These are phyloP conservation scores for Rhizoclosmatium sp. DNA, from an alignment of 192 early-diverging fungal genomes.

Conservation along the genomic window DNA sequence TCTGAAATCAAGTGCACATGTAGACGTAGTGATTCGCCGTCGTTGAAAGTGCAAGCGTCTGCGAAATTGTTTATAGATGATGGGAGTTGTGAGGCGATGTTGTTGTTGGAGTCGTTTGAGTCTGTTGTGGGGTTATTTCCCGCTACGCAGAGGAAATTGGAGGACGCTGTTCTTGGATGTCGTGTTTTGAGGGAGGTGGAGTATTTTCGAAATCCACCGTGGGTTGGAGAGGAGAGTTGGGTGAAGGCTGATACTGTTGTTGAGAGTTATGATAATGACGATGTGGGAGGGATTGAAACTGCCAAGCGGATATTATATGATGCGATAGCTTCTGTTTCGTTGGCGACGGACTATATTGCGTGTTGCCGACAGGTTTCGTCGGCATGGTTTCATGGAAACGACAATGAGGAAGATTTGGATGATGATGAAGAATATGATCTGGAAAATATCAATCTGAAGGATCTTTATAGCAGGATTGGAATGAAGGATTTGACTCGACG, in stretches of 20 bases:
- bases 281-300: not conserved
- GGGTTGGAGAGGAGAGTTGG: not conserved
- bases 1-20: not conserved
- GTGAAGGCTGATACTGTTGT: not conserved
- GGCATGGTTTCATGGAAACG: not conserved
- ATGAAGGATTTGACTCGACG: not conserved
- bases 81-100: conserved; percentile 10
- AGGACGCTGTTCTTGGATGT: conserved; percentile 8
- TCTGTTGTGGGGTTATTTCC: not conserved
- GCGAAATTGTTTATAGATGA: conserved; percentile 16
- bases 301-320: not conserved
- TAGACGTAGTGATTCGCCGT: not conserved
- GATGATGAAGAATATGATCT: conserved; percentile 1
- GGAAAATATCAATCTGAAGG: not conserved
- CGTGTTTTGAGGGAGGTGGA: not conserved
- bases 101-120: conserved; percentile 23
- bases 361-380: not conserved
- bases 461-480: not conserved
- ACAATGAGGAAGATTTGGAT: not conserved
- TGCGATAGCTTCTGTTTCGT: not conserved
- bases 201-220: not conserved
- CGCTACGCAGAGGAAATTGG: not conserved
- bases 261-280: not conserved
- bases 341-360: not conserved
- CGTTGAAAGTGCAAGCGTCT: not conserved